Base-by-base conservation (phyloP, 73 alveolate genomes). In the Uronychia setigera region DNA sequence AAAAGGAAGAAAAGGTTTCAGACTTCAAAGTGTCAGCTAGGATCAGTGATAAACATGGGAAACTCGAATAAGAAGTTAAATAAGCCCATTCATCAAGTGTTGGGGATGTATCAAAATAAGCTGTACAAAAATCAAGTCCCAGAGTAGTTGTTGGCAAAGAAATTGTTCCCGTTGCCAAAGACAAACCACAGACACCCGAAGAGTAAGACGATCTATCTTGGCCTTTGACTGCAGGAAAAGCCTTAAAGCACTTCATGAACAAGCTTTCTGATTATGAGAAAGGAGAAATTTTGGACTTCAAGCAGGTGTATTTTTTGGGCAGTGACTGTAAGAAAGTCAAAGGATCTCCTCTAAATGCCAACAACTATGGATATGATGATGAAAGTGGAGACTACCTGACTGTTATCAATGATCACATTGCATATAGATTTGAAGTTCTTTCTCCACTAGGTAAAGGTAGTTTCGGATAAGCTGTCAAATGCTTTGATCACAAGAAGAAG, bases 391-490 rank as follows among this genome's bases (percentile, higher is more conserved):
- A 98, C 80, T 98, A 98, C 79, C 82, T 82, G 31, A 84, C 83
- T 35, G 93, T 88, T 32, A 81, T 82, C 34, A 96, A 98, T 59
- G 98, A 97, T 79, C 99, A 98, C 88, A 92, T 98, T 35, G 90
- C 93, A 75, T 98, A 95, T 83, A 77, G 99, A 87, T 98, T 96
- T 93, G 99, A 98, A 87, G 87, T 98, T 75, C 59, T 94, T 26
- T 88, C 80, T 11, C 58, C 33, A 32, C 81, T 90, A 29, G 95
- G 95, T 30, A 85, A 90, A 80, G 95, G 95, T 25, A 83, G 92
- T 75, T 90, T 90, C 74, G 95, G 95, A 0, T 77, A 85, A 34
- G 95, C 91, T 29, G 14, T 90, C 57, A 90, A 90, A 58, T 89
- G 88, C 78, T 78, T 59, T 1, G 98, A 94, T 81, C 92, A 87